Percentiles rank a stretch among this genome's conserved stretches.
Conservation (phyloP, 768 basidiomycete genomes). For the Kwoniella bestiolae region DNA sequence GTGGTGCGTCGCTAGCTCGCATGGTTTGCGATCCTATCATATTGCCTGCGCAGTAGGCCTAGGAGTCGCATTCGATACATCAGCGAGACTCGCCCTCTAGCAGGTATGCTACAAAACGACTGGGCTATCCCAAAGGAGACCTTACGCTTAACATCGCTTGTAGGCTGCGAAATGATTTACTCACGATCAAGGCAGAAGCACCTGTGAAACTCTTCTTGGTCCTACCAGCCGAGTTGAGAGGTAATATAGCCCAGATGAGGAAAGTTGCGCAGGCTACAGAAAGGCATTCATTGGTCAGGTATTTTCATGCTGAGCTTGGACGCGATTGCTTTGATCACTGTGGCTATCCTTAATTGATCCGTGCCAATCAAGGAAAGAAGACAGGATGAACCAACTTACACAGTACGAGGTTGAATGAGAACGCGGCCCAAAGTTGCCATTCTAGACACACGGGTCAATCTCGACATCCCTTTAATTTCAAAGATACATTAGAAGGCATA, state of each 20-base stretch:
- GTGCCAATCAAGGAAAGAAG: no score
- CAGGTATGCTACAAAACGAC: no score
- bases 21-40: slow-evolving; percentile 37
- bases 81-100: no score
- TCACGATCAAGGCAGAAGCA: slow-evolving; percentile 24
- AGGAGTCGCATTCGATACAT: not conserved
- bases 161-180: slow-evolving; percentile 2
- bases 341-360: no score
- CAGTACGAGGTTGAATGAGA: slow-evolving; percentile 18
- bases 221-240: slow-evolving; percentile 34
- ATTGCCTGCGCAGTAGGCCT: slow-evolving; percentile 32
- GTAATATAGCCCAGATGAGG: slow-evolving; percentile 36
- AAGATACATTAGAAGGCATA: not conserved
- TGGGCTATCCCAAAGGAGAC: no score
- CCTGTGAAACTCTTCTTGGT: slow-evolving; percentile 41
- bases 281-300: no score
- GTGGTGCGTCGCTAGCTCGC: slow-evolving; percentile 63
- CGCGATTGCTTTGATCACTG: no score
- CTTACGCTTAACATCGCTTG: no score
- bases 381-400: no score
- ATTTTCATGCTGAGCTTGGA: no score
- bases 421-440: slow-evolving; percentile 28
- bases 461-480: no score
- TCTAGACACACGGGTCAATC: no score
- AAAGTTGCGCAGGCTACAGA: slow-evolving; percentile 28